Evolutionary conservation across 371 early-diverging fungal species (phyloP).

Genomic region (Haplosporangium sp.): DNA sequence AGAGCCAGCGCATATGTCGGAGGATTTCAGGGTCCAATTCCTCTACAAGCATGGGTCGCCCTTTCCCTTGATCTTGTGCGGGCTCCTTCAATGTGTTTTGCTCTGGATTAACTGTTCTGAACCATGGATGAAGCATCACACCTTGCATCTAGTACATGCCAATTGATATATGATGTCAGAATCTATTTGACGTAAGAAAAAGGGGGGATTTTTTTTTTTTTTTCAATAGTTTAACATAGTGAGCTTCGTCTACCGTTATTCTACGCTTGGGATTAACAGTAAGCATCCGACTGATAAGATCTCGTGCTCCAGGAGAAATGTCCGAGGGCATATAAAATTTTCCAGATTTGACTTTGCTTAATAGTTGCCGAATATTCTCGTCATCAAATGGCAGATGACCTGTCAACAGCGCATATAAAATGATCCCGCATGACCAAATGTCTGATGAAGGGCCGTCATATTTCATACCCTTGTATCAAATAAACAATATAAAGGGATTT

Average conservation of each 20-base stretch:
- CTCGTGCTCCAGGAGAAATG: slow-evolving; percentile 70
- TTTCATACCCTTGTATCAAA: slow-evolving; percentile 62
- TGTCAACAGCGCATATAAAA: slow-evolving; percentile 88
- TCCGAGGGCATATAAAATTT: slow-evolving; percentile 68
- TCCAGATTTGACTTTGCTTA: slow-evolving; percentile 71
- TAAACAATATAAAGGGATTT: neutral
- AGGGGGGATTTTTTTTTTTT: too few species aligned
- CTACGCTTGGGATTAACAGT: slow-evolving; percentile 65
- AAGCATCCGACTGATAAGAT: slow-evolving; percentile 68
- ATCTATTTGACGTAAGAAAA: neutral
- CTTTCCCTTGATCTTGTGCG: slow-evolving; percentile 38
- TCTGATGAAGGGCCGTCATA: slow-evolving; percentile 92
- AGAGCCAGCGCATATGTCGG: slow-evolving; percentile 52
- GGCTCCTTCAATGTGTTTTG: slow-evolving; percentile 36
- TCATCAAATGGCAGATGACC: slow-evolving; percentile 96
- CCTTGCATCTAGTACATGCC: slow-evolving; percentile 60
- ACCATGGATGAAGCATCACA: slow-evolving; percentile 73
- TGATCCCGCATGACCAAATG: slow-evolving; percentile 95
- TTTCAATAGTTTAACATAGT: too few species aligned
- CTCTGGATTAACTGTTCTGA: slow-evolving; percentile 53
- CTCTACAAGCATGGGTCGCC: slow-evolving; percentile 34
- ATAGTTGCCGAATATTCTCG: slow-evolving; percentile 83
- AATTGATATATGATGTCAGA: neutral
- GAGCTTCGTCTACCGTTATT: slow-evolving; percentile 57
- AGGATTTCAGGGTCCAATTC: slow-evolving; percentile 61